Evolutionary conservation across 805 yeast species (phyloP), one percentile per base, ranked within the genome.

Genomic region (Brettanomyces sp.): DNA sequence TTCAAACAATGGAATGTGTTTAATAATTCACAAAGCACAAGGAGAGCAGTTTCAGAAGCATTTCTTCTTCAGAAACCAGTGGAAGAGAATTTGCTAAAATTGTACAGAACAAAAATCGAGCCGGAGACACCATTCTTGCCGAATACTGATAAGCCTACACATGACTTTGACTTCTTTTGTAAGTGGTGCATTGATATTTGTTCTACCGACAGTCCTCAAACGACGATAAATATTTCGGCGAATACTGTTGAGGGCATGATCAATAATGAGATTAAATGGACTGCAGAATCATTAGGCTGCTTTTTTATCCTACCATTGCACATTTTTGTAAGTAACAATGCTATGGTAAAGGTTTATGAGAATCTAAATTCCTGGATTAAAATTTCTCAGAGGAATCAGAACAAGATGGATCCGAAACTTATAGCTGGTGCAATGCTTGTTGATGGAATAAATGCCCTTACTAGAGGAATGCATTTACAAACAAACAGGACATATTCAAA

Each of bases 361-460:
- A 9, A 39, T 12, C 28, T 39, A 28, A 25, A 25, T 18, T 13
- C 18, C 5, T 25, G 34, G 34, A 23, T 39, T 2, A 32, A 9
- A 12, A n/a, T 12, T 11, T 11, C n/a, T 25, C 33, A 28, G 13
- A 22, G 24, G 21, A 12, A 12, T 13, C n/a, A 23, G 28, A 23
- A 23, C 14, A 25, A 13, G 8, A 28, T 22, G 14, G 42, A 39
- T 39, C 14, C 34, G 6, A 39, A 39, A 28, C 34, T 39, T 13
- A 13, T 39, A 12, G 42, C 42, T 11, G 42, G 42, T 39, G 42
- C 42, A 22, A 23, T 22, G 32, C 34, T 25, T 12, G 42, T 39
- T 9, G 42, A 39, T 25, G 42, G 34, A 11, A 23, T 28, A 32
- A 39, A 14, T 24, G 24, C 42, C 7, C 32, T 39, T 22, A 25